These are phyloP conservation scores for Starmerella floricola DNA, from an alignment of 805 yeast genomes.

Conservation along the genomic window DNA sequence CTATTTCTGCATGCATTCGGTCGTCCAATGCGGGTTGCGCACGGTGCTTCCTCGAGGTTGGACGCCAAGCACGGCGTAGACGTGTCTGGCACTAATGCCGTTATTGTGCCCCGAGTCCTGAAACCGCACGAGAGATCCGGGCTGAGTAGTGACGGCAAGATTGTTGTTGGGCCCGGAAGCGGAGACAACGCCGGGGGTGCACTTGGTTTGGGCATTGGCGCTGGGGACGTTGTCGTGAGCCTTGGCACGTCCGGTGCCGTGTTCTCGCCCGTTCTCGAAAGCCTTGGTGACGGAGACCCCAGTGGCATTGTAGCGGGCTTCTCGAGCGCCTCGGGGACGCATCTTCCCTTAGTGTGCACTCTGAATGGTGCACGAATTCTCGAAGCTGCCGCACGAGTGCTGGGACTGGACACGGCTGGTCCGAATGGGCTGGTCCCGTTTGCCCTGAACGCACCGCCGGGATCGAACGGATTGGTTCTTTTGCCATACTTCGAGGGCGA, in stretches of 20 bases:
- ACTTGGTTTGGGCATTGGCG: conserved; percentile 17
- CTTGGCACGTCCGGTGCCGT: conserved; percentile 24
- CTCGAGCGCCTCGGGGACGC: conserved; percentile 19
- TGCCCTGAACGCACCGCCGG: conserved; percentile 18
- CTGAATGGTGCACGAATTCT: conserved; percentile 23
- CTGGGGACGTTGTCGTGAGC: conserved; percentile 21
- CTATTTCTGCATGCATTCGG: conserved; percentile 21
- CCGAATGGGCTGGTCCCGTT: conserved; percentile 17
- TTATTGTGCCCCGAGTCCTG: conserved; percentile 22
- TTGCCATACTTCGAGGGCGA: conserved; percentile 25
- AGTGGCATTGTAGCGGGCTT: conserved; percentile 23
- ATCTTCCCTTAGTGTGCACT: conserved; percentile 23
- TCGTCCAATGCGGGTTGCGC: conserved; percentile 20
- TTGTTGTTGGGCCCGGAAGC: conserved; percentile 22
- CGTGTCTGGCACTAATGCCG: conserved; percentile 4
- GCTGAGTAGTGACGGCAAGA: conserved; percentile 3
- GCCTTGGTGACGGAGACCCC: conserved; percentile 19
- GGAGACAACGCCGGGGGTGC: conserved; percentile 27
- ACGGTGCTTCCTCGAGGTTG: not conserved
- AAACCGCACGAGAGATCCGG: conserved; percentile 17
- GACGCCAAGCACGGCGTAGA: not conserved
- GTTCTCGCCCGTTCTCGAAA: conserved; percentile 12
- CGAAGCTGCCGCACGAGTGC: conserved; percentile 11
- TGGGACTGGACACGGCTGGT: conserved; percentile 7
- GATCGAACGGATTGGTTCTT: conserved; percentile 20